Conservation (phyloP, 208 protist species). For the Plasmodiophora brassicae region DNA sequence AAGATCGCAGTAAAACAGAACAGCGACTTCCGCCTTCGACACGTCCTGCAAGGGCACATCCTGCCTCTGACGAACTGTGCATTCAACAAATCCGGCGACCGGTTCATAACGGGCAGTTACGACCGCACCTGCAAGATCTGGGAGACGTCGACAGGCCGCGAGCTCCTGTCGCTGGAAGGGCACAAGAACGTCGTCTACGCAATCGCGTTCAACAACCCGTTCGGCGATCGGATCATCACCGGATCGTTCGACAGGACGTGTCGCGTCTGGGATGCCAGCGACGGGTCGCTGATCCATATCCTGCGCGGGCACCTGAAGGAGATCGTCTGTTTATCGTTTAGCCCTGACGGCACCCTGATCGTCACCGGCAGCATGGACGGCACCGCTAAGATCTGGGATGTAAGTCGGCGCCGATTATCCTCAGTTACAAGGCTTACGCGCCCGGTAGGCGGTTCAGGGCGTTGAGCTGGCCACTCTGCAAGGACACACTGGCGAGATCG, state of each 20-base stretch:
- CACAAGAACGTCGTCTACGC: conserved; percentile 92
- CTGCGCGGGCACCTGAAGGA: conserved; percentile 83
- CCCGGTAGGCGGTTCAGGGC: too few relatives aligned
- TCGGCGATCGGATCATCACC: conserved; percentile 82
- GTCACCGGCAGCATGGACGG: conserved; percentile 88
- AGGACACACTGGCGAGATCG: conserved; percentile 86
- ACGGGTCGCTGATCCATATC: conserved; percentile 77
- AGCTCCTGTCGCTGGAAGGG: conserved; percentile 81
- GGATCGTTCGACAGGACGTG: conserved; percentile 92
- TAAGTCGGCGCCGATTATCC: too few relatives aligned
- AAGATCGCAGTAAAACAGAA: conserved; percentile 50
- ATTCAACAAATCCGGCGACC: conserved; percentile 82
- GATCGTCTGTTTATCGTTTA: conserved; percentile 80
- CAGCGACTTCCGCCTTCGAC: conserved; percentile 78
- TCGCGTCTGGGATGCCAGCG: conserved; percentile 81
- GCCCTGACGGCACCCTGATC: conserved; percentile 64
- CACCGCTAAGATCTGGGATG: conserved; percentile 82
- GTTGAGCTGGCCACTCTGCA: conserved; percentile 74
- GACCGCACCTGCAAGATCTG: conserved; percentile 86
- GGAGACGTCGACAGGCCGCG: conserved; percentile 82
- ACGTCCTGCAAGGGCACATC: conserved; percentile 85
- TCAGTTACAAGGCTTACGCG: too few relatives aligned
- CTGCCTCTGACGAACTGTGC: conserved; percentile 90
- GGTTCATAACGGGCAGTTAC: conserved; percentile 86
- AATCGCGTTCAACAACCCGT: conserved; percentile 90